These are phyloP conservation scores for Bothriochloa decipiens DNA, from an alignment of 176 grass and related monocot species.

Conservation along the genomic window DNA sequence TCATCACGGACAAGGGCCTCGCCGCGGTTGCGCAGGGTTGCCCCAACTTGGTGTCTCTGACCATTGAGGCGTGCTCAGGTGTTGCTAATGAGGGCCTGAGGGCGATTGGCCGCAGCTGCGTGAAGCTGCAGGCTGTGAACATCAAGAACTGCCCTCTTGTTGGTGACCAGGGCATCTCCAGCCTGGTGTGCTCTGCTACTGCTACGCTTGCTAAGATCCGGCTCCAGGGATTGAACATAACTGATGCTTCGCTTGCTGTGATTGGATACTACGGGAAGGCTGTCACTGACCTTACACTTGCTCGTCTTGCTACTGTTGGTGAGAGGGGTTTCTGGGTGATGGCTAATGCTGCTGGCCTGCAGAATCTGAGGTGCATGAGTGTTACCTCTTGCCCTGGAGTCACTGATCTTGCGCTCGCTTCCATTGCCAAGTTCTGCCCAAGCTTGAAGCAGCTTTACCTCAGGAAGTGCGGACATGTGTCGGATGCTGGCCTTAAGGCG, in stretches of 20 bases:
- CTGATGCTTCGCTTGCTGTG: conserved; percentile 76
- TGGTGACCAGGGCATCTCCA: conserved; percentile 74
- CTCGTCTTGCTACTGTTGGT: conserved; percentile 54
- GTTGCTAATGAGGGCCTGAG: conserved; percentile 63
- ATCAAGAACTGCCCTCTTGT: conserved; percentile 75
- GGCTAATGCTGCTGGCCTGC: conserved; percentile 87
- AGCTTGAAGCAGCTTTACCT: conserved; percentile 71
- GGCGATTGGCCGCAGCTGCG: conserved; percentile 67
- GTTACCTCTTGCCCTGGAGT: conserved; percentile 80
- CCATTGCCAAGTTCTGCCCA: conserved; percentile 81
- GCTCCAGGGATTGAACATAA: conserved; percentile 83
- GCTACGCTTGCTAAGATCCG: conserved; percentile 70
- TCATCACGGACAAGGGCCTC: conserved; percentile 81
- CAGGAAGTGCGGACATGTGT: conserved; percentile 65
- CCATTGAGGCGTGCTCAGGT: conserved; percentile 62
- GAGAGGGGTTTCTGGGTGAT: conserved; percentile 99
- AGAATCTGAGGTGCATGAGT: conserved; percentile 71
- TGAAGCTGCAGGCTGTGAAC: conserved; percentile 59
- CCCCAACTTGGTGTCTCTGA: conserved; percentile 72
- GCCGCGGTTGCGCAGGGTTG: conserved; percentile 64
- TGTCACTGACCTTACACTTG: conserved; percentile 67
- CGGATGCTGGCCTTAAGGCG: conserved; percentile 72
- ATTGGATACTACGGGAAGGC: conserved; percentile 86
- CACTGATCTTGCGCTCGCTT: conserved; percentile 74
- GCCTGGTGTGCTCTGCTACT: conserved; percentile 66